Evolutionary conservation across 768 basidiomycete species (phyloP).

Genomic region (Leccinum rimulosum): DNA sequence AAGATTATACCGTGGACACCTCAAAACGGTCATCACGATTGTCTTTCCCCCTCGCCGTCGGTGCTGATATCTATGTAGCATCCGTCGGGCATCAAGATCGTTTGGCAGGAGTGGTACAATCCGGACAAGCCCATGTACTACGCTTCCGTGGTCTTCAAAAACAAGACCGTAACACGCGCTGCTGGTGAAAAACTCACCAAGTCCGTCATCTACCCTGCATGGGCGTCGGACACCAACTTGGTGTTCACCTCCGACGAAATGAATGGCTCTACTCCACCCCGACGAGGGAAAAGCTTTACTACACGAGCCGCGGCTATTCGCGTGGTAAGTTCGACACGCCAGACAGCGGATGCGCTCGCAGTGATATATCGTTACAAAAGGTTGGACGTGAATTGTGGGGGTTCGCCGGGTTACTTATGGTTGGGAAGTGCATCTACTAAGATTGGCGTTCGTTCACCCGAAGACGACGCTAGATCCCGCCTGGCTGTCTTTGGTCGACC

Average conservation of each 20-base stretch:
- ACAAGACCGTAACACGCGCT: conserved; percentile 34
- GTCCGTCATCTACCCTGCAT: conserved; percentile 57
- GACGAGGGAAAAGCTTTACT: conserved; percentile 55
- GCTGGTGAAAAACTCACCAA: conserved; percentile 50
- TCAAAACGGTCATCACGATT: conserved; percentile 39
- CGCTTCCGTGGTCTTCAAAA: conserved; percentile 28
- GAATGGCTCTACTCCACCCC: conserved; percentile 52
- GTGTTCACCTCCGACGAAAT: conserved; percentile 60
- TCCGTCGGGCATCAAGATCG: conserved; percentile 54
- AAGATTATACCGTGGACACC: conserved; percentile 26
- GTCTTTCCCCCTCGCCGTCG: conserved; percentile 46
- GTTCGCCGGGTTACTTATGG: conserved; percentile 67
- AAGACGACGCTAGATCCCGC: too few species aligned
- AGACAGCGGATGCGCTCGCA: not conserved
- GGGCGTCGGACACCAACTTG: conserved; percentile 54
- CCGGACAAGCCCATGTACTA: conserved; percentile 60
- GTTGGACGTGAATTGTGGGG: conserved; percentile 66
- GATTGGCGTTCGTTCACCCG: conserved; percentile 1
- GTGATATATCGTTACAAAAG: conserved; percentile 28
- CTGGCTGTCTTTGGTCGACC: too few species aligned
- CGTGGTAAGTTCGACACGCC: conserved; percentile 45
- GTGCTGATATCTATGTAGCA: conserved; percentile 43
- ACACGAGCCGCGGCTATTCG: conserved; percentile 65
- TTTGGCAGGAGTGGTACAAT: conserved; percentile 68
- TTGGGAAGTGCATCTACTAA: conserved; percentile 50